phyloP scores from a whole-genome alignment of 306 rosid genomes.

The Quercus suber region DNA sequence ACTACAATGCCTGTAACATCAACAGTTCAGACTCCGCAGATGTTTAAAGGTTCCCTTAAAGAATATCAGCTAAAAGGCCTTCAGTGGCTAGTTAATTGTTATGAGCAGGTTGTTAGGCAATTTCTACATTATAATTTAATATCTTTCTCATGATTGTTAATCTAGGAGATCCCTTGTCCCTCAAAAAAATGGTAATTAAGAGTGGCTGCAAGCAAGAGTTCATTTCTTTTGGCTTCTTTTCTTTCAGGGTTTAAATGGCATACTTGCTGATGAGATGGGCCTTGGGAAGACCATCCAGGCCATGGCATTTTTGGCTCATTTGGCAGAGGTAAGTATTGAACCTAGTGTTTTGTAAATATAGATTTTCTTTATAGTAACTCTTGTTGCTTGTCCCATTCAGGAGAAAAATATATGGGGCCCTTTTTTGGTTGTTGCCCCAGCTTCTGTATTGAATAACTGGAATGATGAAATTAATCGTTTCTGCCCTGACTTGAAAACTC shows the following conservation, averaged over 20 bases:
- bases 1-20: constrained; percentile 99
- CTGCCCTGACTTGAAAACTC: constrained; percentile 85
- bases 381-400: constrained; percentile 39
- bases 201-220: neutral
- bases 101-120: constrained; percentile 81
- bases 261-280: constrained; percentile 99
- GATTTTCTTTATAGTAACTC: constrained; percentile 29
- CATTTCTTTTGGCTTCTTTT: constrained; percentile 10
- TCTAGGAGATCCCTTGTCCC: constrained; percentile 3
- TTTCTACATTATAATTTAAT: neutral
- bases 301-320: constrained; percentile 96
- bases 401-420: constrained; percentile 99
- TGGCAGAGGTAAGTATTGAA: constrained; percentile 78
- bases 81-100: constrained; percentile 98
- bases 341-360: constrained; percentile 11
- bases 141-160: constrained; percentile 11
- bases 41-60: constrained; percentile 84
- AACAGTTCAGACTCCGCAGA: constrained; percentile 83
- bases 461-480: constrained; percentile 97
- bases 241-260: constrained; percentile 92
- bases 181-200: neutral
- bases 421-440: constrained; percentile 95
- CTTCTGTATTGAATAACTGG: constrained; percentile 97
- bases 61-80: constrained; percentile 96
- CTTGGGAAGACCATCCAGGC: constrained; percentile 99